These are phyloP conservation scores for Ustilago sp. DNA, from an alignment of 1,284 basidiomycete species.

Conservation along the genomic window DNA sequence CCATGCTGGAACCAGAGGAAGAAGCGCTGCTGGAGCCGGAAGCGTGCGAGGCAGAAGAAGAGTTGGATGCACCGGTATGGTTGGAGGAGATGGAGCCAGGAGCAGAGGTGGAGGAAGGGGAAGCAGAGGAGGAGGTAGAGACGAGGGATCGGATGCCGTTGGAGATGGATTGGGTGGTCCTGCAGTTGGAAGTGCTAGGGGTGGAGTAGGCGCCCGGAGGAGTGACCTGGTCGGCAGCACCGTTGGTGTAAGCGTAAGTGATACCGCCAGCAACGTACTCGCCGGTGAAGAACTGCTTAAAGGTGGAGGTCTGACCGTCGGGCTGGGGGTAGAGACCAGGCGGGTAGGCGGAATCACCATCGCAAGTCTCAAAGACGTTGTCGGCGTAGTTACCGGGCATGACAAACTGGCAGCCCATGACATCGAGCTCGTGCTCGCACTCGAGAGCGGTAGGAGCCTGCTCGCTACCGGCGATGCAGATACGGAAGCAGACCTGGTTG, in stretches of 20 bases:
- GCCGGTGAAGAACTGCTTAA: constrained; percentile 63
- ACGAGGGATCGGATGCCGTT: constrained; percentile 56
- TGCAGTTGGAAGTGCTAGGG: constrained; percentile 61
- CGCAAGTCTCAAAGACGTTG: constrained; percentile 64
- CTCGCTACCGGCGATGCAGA: constrained; percentile 63
- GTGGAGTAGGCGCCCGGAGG: constrained; percentile 60
- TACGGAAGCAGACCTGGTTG: constrained; percentile 65
- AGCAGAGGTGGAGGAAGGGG: constrained; percentile 15
- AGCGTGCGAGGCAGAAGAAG: constrained; percentile 14
- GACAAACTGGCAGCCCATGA: constrained; percentile 69
- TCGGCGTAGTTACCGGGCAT: constrained; percentile 67
- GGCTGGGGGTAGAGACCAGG: constrained; percentile 58
- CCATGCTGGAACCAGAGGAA: constrained; percentile 16
- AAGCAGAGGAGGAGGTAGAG: constrained; percentile 17
- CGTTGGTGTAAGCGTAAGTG: constrained; percentile 59
- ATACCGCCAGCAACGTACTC: constrained; percentile 51
- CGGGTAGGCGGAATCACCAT: constrained; percentile 66
- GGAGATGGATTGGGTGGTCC: constrained; percentile 41
- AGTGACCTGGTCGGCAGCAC: constrained; percentile 53
- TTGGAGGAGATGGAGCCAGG: constrained; percentile 15
- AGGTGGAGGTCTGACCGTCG: constrained; percentile 60
- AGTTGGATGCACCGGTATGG: constrained; percentile 2
- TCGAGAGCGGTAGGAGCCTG: constrained; percentile 49
- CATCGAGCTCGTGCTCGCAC: constrained; percentile 66
- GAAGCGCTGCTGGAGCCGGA: constrained; percentile 12